Base-by-base conservation (phyloP, 1,284 basidiomycete species). In the Melampsora larici-populina region DNA sequence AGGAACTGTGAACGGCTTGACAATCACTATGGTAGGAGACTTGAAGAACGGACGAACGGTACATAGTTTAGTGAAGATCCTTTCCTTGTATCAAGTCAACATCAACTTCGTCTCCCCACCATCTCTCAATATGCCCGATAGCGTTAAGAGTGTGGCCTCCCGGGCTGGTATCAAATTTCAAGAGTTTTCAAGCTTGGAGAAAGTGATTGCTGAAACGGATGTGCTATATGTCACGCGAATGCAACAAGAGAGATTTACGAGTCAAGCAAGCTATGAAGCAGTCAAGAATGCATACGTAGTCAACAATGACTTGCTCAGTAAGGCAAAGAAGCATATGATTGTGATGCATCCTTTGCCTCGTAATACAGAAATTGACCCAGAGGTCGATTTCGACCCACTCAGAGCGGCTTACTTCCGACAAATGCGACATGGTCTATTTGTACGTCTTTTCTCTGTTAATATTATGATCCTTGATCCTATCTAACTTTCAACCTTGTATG, bases 1-100 rank as follows among this genome's bases (percentile, higher is more conserved):
- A 63, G 97, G 97, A 79, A 98, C 96, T 0, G 94, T 99, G 80
- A 98, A 97, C 83, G 97, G 96, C 67, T 90, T 93, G 78, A 96
- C 93, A 17, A 91, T 99, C 83, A 99, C 97, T 13, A 78, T 78
- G 69, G 89, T 99, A 11, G 97, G 97, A 79, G 97, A 99, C 85
- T 88, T 99, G 81, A 98, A 98, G 88, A 97, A 99, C 83, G 97
- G 97, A 55, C 90, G 97, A 78, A 99, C 97, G 0, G 95, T 97
- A 0, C 97, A 99, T 86, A 93, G 92, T 81, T 88, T 99, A 70
- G 96, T 98, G 81, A 92, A 92, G 62, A 87, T 99, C 11, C 89
- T 99, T 8, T 93, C 90, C 81, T 88, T 96, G 67, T 90, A 91
- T 62, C 86, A 86, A 78, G 94, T 98, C 67, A 92, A 90, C 78